A percentile compares a stretch with the other conserved stretches of the same genome.
These are phyloP conservation scores for Phytophthora aleatoria DNA, from an alignment of 352 stramenopile genomes.

Conservation along the genomic window DNA sequence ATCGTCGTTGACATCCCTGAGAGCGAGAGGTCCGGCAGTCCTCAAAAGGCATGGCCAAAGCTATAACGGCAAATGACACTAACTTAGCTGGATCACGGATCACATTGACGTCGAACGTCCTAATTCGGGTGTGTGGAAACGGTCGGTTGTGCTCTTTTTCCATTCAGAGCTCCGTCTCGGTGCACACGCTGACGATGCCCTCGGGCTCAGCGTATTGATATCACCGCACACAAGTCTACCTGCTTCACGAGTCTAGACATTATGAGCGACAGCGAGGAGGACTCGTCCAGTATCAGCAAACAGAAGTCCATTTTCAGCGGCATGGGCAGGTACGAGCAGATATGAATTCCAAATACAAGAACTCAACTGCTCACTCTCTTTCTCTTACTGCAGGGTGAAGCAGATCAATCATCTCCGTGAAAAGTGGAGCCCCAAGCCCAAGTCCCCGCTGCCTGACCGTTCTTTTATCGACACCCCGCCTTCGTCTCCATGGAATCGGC, in stretches of 20 bases:
- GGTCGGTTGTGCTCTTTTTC: conserved; percentile 9
- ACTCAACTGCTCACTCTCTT: background rate
- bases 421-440: conserved; percentile 50
- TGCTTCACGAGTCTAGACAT: background rate
- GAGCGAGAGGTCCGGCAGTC: background rate
- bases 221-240: background rate
- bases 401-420: conserved; percentile 60
- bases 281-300: conserved; percentile 27
- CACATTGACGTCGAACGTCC: background rate
- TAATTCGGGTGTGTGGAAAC: conserved; percentile 25
- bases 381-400: conserved; percentile 34
- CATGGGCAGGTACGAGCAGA: conserved; percentile 37
- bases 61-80: too few relatives aligned
- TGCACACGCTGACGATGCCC: conserved; percentile 7
- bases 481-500: conserved; percentile 24
- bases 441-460: conserved; percentile 19
- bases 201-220: conserved; percentile 17
- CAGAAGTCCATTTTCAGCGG: conserved; percentile 58
- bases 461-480: conserved; percentile 21
- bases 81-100: too few relatives aligned
- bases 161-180: background rate
- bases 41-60: background rate
- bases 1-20: too few relatives aligned
- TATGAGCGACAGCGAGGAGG: conserved; percentile 55
- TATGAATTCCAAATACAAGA: background rate